Evolutionary conservation across 768 basidiomycete genomes (phyloP).

Genomic region (Boletus vinaceobasis): DNA sequence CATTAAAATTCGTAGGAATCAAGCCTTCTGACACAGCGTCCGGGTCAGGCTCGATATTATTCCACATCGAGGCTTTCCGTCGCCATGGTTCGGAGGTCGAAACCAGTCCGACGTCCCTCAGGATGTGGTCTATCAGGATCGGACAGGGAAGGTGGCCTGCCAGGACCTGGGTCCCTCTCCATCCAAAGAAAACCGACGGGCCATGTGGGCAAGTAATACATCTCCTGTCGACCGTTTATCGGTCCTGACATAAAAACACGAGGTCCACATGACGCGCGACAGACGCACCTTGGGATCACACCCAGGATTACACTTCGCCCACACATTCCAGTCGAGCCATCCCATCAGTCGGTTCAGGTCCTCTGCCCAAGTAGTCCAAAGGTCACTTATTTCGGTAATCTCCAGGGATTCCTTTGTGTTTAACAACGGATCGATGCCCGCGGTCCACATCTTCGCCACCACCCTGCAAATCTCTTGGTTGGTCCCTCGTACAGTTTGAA

Average conservation of each 20-base stretch:
- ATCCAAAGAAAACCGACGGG: conserved; percentile 4
- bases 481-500: conserved; percentile 32
- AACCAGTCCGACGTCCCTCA: too few relatives aligned
- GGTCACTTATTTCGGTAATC: not conserved
- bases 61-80: too few relatives aligned
- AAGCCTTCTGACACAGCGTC: too few relatives aligned
- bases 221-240: conserved; percentile 13
- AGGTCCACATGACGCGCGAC: too few relatives aligned
- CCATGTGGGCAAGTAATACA: conserved; percentile 16
- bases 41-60: too few relatives aligned
- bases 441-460: conserved; percentile 45
- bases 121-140: too few relatives aligned
- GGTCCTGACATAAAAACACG: not conserved
- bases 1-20: too few relatives aligned
- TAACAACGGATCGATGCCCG: conserved; percentile 28
- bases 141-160: too few relatives aligned
- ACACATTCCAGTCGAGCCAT: conserved; percentile 54
- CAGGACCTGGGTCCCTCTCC: too few relatives aligned
- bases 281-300: conserved; percentile 44
- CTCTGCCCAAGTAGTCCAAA: conserved; percentile 33
- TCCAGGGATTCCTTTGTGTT: conserved; percentile 2
- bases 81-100: too few relatives aligned
- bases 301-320: conserved; percentile 45
- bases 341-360: conserved; percentile 38
- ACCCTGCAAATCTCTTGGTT: conserved; percentile 45